phyloP scores from a whole-genome alignment of 1,284 basidiomycete species.

The Apiotrichum siamense region DNA sequence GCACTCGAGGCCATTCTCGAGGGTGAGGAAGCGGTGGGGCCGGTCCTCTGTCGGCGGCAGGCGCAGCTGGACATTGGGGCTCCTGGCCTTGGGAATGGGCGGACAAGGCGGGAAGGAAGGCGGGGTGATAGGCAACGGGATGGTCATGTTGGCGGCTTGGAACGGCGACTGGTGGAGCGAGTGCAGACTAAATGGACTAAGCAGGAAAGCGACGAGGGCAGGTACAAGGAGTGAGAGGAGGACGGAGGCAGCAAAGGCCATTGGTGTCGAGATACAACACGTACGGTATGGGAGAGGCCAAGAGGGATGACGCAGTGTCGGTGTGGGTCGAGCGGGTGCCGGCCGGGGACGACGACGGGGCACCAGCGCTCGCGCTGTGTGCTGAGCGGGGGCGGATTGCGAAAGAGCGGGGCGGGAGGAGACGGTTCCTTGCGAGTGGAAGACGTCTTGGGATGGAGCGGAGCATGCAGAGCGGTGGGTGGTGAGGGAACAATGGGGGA shows the following conservation, averaged over 20 bases:
- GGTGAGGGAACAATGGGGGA: too few species aligned
- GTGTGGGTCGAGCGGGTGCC: too few species aligned
- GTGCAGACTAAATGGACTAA: too few species aligned
- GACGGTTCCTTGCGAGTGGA: background rate
- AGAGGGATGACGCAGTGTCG: too few species aligned
- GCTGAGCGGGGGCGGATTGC: background rate
- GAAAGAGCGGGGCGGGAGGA: background rate
- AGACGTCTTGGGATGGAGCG: background rate
- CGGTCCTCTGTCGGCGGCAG: slow-evolving; percentile 64
- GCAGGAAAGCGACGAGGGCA: background rate
- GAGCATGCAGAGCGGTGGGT: too few species aligned
- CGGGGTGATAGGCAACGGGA: background rate
- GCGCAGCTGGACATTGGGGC: slow-evolving; percentile 55
- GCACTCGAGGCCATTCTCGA: slow-evolving; percentile 82
- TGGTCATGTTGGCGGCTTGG: slow-evolving; percentile 5
- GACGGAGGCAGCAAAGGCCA: too few species aligned
- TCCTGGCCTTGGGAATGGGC: slow-evolving; percentile 33
- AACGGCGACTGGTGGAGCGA: background rate
- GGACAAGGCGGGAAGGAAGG: slow-evolving; percentile 27
- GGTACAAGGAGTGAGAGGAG: background rate
- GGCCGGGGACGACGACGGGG: background rate
- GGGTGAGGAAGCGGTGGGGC: slow-evolving; percentile 68
- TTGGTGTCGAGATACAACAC: too few species aligned
- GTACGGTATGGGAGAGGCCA: too few species aligned
- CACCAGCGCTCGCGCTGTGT: too few species aligned